phyloP scores from a whole-genome alignment of 441 rosid genomes.

The Aquilaria agallochum region DNA sequence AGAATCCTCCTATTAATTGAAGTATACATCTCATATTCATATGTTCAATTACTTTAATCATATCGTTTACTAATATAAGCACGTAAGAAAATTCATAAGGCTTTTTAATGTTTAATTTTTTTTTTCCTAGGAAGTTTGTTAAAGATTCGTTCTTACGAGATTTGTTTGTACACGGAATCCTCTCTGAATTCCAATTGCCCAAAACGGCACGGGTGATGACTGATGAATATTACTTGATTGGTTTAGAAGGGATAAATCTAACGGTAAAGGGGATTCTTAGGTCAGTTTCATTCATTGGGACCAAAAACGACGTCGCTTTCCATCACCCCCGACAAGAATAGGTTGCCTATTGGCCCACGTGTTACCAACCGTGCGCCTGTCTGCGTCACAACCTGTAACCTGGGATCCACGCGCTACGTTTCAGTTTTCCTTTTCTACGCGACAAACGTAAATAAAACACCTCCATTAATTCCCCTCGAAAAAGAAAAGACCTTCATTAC shows the following conservation, averaged over 20 bases:
- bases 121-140: too few relatives aligned
- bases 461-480: background rate
- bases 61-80: too few relatives aligned
- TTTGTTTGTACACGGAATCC: too few relatives aligned
- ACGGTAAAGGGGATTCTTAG: background rate
- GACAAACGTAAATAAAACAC: background rate
- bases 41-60: too few relatives aligned
- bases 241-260: constrained; percentile 11
- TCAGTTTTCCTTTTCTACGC: background rate
- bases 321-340: constrained; percentile 31
- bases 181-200: too few relatives aligned
- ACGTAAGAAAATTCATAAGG: too few relatives aligned
- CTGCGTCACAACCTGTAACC: constrained; percentile 8
- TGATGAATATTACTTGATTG: background rate
- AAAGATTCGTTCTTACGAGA: too few relatives aligned
- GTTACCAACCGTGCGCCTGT: constrained; percentile 33
- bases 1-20: too few relatives aligned
- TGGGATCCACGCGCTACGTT: constrained; percentile 3
- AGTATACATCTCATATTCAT: too few relatives aligned
- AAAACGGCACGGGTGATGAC: too few relatives aligned
- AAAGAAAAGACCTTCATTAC: background rate
- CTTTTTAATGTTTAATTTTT: too few relatives aligned
- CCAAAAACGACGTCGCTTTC: constrained; percentile 39
- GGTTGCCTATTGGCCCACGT: constrained; percentile 40
- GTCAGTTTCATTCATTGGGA: constrained; percentile 9